These are phyloP conservation scores for Pseudopyrenochaeta lycopersici DNA, from an alignment of 2,329 filamentous ascomycete genomes.

Conservation along the genomic window DNA sequence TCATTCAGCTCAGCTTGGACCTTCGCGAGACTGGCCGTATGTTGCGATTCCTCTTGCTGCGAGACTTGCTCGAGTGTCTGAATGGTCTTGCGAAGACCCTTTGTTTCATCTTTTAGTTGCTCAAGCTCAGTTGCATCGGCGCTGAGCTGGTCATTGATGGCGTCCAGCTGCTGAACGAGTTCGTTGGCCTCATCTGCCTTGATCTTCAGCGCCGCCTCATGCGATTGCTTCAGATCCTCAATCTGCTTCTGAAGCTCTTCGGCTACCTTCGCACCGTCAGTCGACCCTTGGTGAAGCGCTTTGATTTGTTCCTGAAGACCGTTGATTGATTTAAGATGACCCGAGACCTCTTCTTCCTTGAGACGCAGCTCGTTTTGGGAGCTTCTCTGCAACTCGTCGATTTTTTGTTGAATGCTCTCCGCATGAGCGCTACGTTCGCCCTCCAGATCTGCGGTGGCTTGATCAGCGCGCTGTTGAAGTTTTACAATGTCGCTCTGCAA, in stretches of 20 bases:
- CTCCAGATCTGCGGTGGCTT: constrained; percentile 37
- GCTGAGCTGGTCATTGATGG: constrained; percentile 45
- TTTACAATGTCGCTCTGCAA: constrained; percentile 35
- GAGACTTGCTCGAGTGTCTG: constrained; percentile 42
- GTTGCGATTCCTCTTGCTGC: constrained; percentile 36
- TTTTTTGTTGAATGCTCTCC: constrained; percentile 34
- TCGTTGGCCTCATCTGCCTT: constrained; percentile 45
- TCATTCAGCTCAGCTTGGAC: constrained; percentile 37
- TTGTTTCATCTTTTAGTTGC: constrained; percentile 37
- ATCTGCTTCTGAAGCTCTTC: constrained; percentile 45
- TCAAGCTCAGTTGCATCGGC: constrained; percentile 38
- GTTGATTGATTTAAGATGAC: constrained; percentile 43
- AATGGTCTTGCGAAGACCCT: constrained; percentile 42
- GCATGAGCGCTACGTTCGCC: constrained; percentile 39
- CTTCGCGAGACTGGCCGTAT: constrained; percentile 33
- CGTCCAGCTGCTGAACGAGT: constrained; percentile 43
- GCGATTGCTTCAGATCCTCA: constrained; percentile 38
- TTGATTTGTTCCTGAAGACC: constrained; percentile 44
- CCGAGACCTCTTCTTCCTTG: constrained; percentile 40
- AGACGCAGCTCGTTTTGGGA: constrained; percentile 29
- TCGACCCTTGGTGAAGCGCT: constrained; percentile 44
- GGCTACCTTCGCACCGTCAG: constrained; percentile 40
- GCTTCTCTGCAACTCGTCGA: constrained; percentile 39
- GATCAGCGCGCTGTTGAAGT: constrained; percentile 41
- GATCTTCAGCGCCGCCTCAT: constrained; percentile 39